Evolutionary conservation across 306 rosid species (phyloP), one percentile per base, ranked within the genome.

Genomic region (Vicia faba): DNA sequence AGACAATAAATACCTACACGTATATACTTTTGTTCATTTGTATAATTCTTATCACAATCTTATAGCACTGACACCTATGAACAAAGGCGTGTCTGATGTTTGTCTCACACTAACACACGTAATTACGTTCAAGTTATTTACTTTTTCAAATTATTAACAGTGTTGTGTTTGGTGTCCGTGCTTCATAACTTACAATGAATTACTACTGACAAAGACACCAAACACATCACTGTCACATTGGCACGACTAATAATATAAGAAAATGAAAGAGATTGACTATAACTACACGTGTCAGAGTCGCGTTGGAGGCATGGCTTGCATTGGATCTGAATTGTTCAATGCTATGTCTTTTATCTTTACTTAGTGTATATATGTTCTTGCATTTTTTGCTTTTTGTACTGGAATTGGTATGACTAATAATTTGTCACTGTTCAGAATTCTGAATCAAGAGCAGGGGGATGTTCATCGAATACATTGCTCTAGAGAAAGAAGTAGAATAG

Each of bases 401-500:
- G 54, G 68, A 36, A 73, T 73, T 29, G 35, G 48, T 54, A 6
- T 70, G 66, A 50, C 73, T 83, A 79, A 80, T 77, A 54, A 71
- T 16, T 69, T 20, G 49, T 74, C 66, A 18, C 4, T 71, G 31
- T 74, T 78, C 71, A 84, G 88, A 46, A 55, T 40, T 70, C 46
- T 80, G 70, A 41, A 66, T 49, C 77, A 43, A 74, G 81, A 74
- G 61, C 72, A 46, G 23, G 73, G 18, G 39, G 73, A 33, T 59
- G 12, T 66, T 77, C 77, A 77, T 71, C 83, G 68, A 49, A 72
- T 74, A 80, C 83, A 80, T 71, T 84, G 88, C 56, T 84, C 88
- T 43, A 80, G 88, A 64, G 88, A 80, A 74, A 84, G 88, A 73
- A 84, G 88, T 75, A 77, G 82, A 73, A 68, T 53, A 62, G 88